These are phyloP conservation scores for Mucor saturninus DNA, from an alignment of 371 early-diverging fungal genomes.

Conservation along the genomic window DNA sequence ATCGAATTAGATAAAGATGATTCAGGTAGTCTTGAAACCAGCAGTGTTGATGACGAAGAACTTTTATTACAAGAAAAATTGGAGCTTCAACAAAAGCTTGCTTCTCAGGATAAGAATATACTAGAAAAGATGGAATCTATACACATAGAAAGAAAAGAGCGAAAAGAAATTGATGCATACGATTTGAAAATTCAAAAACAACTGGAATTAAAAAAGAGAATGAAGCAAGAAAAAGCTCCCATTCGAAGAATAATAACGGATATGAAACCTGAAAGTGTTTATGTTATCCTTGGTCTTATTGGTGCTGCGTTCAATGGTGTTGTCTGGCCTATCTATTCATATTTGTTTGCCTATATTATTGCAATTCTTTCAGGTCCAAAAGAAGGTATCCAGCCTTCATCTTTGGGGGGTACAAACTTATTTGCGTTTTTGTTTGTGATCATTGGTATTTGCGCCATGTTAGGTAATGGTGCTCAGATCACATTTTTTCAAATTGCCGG, in stretches of 20 bases:
- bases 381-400: slow-evolving; percentile 37
- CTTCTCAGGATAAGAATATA: not conserved
- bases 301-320: slow-evolving; percentile 59
- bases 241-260: slow-evolving; percentile 37
- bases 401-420: slow-evolving; percentile 60
- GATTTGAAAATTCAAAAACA: slow-evolving; percentile 40
- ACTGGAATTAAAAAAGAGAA: slow-evolving; percentile 40
- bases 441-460: slow-evolving; percentile 52
- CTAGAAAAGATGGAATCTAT: not conserved
- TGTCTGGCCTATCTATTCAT: slow-evolving; percentile 33
- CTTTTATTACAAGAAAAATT: slow-evolving; percentile 10
- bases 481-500: slow-evolving; percentile 50
- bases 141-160: not conserved
- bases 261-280: slow-evolving; percentile 42
- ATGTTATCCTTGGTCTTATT: slow-evolving; percentile 37
- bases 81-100: slow-evolving; percentile 21
- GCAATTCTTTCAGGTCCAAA: slow-evolving; percentile 3
- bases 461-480: slow-evolving; percentile 39
- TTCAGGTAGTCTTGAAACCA: not conserved
- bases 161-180: slow-evolving; percentile 32
- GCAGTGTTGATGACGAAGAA: not conserved
- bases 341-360: slow-evolving; percentile 11
- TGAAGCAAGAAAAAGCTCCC: slow-evolving; percentile 51
- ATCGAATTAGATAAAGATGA: slow-evolving; percentile 3
- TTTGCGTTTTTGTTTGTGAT: slow-evolving; percentile 75